Base-by-base conservation (phyloP, 2,329 filamentous ascomycete species). In the Neonectria coccinea region DNA sequence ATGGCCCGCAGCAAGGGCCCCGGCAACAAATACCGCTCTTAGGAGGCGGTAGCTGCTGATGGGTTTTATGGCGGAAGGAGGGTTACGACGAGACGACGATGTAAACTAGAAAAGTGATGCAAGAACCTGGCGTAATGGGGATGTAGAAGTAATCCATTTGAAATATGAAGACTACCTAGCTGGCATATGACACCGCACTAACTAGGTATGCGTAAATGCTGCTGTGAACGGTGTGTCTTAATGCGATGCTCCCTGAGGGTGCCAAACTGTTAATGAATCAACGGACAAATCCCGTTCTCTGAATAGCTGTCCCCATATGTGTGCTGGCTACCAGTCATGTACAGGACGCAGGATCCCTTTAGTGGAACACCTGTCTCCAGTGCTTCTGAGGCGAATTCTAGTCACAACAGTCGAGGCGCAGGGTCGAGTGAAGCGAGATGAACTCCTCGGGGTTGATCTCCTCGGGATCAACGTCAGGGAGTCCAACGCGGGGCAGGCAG, bases 1-100 rank as follows among this genome's bases (percentile, higher is more conserved):
- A 79, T 91, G 45, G 79, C 76, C 4, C 74, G 69, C 31, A 72
- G 71, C 33, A 60, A 70, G 56, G 67, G 72, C 29, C 64, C 68
- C 12, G 69, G 68, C 48, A 59, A 62, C 33, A 70, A 67, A 11
- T 74, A 70, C 62, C 70, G 66, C 62, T 53, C 65, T 42, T 67
- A 59, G 31, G 42, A 11, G 42, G 44, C 14, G n/a, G 48, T 41
- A 59, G 10, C 29, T 52, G 42, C 14, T 56, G 29, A 36, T 14
- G 22, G 33, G 2, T 14, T 50, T 20, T 42, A 48, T 18, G n/a
- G 47, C 20, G 56, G 64, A 2, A 36, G 54, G 62, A 18, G 53
- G 59, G 33, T 67, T 70, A 71, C 33, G 58, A 65, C 51, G 62
- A 60, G 59, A 62, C 31, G 57, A 58, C 51, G 45, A 64, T 64